phyloP scores from a whole-genome alignment of 1,139 yeast species.

The Arxiozyma heterogenica region DNA sequence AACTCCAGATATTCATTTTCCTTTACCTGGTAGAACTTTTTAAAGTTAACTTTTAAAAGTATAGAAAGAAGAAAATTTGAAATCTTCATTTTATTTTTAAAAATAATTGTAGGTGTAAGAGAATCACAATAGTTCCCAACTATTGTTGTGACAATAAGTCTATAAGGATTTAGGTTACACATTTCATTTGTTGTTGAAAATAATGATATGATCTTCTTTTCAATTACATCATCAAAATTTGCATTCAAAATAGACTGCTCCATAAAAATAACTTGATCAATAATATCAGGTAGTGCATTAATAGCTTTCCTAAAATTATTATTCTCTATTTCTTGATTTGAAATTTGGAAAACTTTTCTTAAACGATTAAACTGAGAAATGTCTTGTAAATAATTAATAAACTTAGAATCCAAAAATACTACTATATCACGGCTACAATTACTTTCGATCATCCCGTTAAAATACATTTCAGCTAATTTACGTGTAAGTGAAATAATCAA shows the following conservation, averaged over 20 bases:
- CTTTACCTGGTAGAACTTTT: neutral
- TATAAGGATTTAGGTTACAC: neutral
- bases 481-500: slow-evolving; percentile 1
- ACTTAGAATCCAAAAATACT: slow-evolving; percentile 16
- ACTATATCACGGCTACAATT: slow-evolving; percentile 10
- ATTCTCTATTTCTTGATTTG: slow-evolving; percentile 23
- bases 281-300: slow-evolving; percentile 2
- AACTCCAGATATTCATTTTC: neutral
- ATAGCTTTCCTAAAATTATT: slow-evolving; percentile 21
- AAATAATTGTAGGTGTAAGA: neutral
- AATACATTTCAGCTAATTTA: neutral
- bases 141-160: neutral
- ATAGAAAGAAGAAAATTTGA: neutral
- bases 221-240: neutral
- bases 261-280: slow-evolving; percentile 2
- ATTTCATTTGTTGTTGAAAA: neutral
- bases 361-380: slow-evolving; percentile 18
- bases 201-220: neutral
- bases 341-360: slow-evolving; percentile 22
- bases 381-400: slow-evolving; percentile 17
- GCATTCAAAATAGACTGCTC: neutral
- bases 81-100: neutral
- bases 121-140: neutral
- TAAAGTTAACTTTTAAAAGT: neutral
- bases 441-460: neutral